Conservation (phyloP, 73 alveolate genomes). For the Stentor roeselii region DNA sequence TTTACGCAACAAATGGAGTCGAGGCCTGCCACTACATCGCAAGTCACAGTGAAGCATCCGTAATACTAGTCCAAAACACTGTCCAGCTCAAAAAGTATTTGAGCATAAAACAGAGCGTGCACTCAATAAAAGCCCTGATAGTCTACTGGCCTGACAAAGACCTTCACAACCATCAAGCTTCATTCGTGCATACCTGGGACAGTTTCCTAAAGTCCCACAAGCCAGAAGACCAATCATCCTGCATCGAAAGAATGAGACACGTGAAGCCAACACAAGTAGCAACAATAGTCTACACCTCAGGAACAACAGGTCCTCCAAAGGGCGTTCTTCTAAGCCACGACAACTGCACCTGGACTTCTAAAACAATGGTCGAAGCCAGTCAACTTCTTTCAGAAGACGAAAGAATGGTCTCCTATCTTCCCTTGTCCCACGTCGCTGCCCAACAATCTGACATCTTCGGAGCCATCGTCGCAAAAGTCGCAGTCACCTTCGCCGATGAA, state of each 20-base stretch:
- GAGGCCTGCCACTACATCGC: conserved; percentile 79
- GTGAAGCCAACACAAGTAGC: conserved; percentile 66
- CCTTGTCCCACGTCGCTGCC: conserved; percentile 81
- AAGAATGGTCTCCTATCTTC: conserved; percentile 75
- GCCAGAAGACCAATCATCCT: neutral
- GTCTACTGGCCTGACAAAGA: conserved; percentile 30
- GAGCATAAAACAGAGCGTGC: conserved; percentile 32
- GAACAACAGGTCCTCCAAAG: conserved; percentile 87
- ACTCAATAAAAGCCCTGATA: conserved; percentile 60
- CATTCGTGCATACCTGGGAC: conserved; percentile 50
- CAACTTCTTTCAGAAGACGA: conserved; percentile 29
- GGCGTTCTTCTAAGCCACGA: conserved; percentile 91
- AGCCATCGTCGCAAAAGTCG: conserved; percentile 42
- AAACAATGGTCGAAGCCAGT: neutral
- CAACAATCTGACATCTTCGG: conserved; percentile 57
- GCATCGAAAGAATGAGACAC: neutral
- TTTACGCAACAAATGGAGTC: conserved; percentile 75
- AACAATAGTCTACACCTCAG: conserved; percentile 78
- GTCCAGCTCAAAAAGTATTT: conserved; percentile 60
- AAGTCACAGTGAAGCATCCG: conserved; percentile 64
- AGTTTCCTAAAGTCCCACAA: conserved; percentile 39
- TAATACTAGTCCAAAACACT: conserved; percentile 60
- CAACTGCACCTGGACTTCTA: conserved; percentile 38
- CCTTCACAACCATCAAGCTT: conserved; percentile 7
- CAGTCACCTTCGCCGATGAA: conserved; percentile 70